Conservation (phyloP, 148 eudicot species). For the Silene latifolia region DNA sequence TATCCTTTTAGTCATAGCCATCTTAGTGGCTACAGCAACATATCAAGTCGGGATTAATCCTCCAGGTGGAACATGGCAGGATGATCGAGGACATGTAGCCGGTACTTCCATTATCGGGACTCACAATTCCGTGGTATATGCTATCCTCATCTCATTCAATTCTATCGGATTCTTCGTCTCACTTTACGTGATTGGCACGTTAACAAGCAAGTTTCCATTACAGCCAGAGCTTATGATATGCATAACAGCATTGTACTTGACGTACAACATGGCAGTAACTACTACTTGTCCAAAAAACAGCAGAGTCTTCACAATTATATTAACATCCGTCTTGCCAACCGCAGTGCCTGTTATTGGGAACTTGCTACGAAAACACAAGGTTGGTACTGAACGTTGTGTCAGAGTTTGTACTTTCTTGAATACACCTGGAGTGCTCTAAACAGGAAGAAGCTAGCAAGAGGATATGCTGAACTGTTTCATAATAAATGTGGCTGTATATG, state of each 20-base stretch:
- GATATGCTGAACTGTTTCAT: too few species aligned
- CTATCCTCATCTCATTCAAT: conserved; percentile 35
- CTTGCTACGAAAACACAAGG: conserved; percentile 17
- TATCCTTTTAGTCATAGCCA: conserved; percentile 42
- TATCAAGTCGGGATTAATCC: conserved; percentile 56
- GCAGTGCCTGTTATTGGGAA: conserved; percentile 13
- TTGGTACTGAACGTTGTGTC: background rate
- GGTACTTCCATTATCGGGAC: conserved; percentile 49
- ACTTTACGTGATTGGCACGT: conserved; percentile 36
- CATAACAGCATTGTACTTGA: conserved; percentile 31
- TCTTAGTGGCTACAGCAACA: conserved; percentile 52
- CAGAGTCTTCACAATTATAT: conserved; percentile 9
- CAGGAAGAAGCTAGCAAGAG: too few species aligned
- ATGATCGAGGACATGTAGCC: conserved; percentile 33
- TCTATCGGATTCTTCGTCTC: conserved; percentile 48
- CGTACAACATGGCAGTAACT: conserved; percentile 32
- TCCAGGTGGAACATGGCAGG: conserved; percentile 64
- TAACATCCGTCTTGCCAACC: conserved; percentile 25
- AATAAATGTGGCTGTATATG: too few species aligned
- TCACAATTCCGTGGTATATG: conserved; percentile 9
- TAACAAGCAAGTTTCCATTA: conserved; percentile 45
- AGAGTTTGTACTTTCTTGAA: background rate
- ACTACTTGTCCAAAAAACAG: conserved; percentile 21
- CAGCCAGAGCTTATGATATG: conserved; percentile 38
- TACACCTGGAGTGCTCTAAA: too few species aligned